Evolutionary conservation across 371 early-diverging fungal genomes (phyloP).

Genomic region (Haplosporangium sp.): DNA sequence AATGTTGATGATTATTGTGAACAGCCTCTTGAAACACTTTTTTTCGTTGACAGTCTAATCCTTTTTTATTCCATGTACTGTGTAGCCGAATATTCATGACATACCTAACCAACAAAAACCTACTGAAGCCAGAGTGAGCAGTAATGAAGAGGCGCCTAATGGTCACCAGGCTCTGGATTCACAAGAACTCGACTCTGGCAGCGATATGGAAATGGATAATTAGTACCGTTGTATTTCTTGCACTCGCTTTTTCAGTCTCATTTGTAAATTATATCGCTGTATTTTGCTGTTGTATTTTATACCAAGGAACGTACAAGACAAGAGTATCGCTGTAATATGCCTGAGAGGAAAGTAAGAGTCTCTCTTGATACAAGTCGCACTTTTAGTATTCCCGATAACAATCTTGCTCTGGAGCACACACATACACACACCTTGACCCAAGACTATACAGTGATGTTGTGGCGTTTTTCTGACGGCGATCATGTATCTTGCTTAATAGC

Average conservation of each 20-base stretch:
- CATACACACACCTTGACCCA: too few relatives aligned
- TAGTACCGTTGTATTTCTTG: constrained; percentile 11
- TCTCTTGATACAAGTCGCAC: constrained; percentile 7
- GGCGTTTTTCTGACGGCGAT: not conserved
- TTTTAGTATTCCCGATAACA: constrained; percentile 1
- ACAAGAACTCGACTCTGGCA: constrained; percentile 4
- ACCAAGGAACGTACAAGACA: not conserved
- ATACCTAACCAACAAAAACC: not conserved
- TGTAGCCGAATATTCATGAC: constrained; percentile 3
- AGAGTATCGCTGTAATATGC: not conserved
- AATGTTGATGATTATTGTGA: not conserved
- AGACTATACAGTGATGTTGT: not conserved
- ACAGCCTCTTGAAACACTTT: not conserved
- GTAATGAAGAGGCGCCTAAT: not conserved
- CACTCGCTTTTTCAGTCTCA: not conserved
- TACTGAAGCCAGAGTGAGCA: not conserved
- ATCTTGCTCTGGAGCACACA: constrained; percentile 5
- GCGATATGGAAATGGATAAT: constrained; percentile 29
- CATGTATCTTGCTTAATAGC: not conserved
- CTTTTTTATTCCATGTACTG: not conserved
- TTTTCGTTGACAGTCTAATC: constrained; percentile 9
- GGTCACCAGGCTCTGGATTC: not conserved
- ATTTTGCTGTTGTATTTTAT: constrained; percentile 1
- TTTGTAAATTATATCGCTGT: constrained; percentile 6
- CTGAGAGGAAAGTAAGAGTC: constrained; percentile 8